Evolutionary conservation across 2,329 filamentous ascomycete species (phyloP), one percentile per base, ranked within the genome.

Genomic region (Grosmannia huntii): DNA sequence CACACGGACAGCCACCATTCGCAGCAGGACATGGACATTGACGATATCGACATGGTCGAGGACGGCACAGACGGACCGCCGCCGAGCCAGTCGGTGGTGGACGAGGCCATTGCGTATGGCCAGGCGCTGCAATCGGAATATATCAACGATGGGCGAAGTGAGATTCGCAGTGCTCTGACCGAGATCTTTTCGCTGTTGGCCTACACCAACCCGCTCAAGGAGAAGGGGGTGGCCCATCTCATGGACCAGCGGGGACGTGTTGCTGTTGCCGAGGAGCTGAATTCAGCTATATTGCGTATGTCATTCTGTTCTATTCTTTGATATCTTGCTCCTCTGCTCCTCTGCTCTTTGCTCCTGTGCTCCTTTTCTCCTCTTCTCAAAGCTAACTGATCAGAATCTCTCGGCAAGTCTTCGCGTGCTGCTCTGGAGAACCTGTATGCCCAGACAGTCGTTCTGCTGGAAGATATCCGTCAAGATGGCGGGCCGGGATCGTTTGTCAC

Each of bases 101-200:
- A 79, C 28, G 83, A 86, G 49, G 89, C 88, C 38, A 76, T 97
- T 16, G 70, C 79, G 44, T 97, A 96, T 65, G 94, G 92, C 10
- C 86, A 87, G 69, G 78, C 84, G 59, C 76, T 99, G 28, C 82
- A 87, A 60, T 77, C 82, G 19, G 88, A 96, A 66, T 97, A 92
- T 68, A 80, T 80, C 51, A 78, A 81, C 48, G 88, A 95, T 64
- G 76, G 80, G 19, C 78, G 86, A 54, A 79, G 79, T 55, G 86
- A 91, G 64, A 80, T 91, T 11, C 80, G 80, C 65, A 86, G 86
- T 64, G 81, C 86, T 50, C 79, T 99, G 27, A 79, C 84, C 60
- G 90, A 96, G 63, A 91, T 95, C 1, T 96, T 94, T 72, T 87
- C 90, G 7, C 75, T 96, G 57, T 81, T 97, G 62, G 91, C 91